Evolutionary conservation across 495 filamentous ascomycete genomes (phyloP), one percentile per base, ranked within the genome.

Genomic region (Talaromyces wortmannii): DNA sequence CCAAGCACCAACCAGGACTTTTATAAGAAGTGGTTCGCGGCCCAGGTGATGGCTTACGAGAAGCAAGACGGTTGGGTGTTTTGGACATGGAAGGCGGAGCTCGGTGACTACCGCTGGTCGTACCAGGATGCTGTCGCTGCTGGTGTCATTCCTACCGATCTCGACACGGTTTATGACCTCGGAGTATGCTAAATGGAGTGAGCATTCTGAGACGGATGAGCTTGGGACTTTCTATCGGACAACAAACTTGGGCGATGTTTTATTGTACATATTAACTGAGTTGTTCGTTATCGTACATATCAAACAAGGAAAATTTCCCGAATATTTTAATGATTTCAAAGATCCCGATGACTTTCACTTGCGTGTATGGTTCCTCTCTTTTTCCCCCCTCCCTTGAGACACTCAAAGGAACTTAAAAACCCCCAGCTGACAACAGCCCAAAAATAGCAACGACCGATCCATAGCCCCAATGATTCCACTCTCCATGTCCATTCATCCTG

Each of bases 61-160:
- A 72, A 75, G 61, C 72, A 75, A 45, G 67, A 68, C 10, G 83
- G 83, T 0, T 86, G 83, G 82, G 59, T 83, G 3, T 86, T 82
- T 63, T 87, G 83, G 83, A 70, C 70, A 10, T 85, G 83, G 83
- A 87, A 83, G 69, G 64, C 67, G 10, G 66, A 80, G 53, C 63
- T 78, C 49, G 71, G 76, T 17, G 82, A 86, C 63, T 83, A 73
- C 63, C 67, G 83, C 29, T 85, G 83, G 81, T 74, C 74, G 32
- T 86, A 86, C 61, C 59, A 78, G 55, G 68, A 68, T 68, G 45
- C 52, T 47, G 75, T 80, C 7, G 64, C 68, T 15, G 76, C 71
- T 0, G 74, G 76, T 13, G 72, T 76, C 23, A 79, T 83, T 48
- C 79, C 79, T 0, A 73, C 57, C 30, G 61, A 72, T 60, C 55